Base-by-base conservation (phyloP, 2,329 filamentous ascomycete genomes). In the Scedosporium aurantiacum region DNA sequence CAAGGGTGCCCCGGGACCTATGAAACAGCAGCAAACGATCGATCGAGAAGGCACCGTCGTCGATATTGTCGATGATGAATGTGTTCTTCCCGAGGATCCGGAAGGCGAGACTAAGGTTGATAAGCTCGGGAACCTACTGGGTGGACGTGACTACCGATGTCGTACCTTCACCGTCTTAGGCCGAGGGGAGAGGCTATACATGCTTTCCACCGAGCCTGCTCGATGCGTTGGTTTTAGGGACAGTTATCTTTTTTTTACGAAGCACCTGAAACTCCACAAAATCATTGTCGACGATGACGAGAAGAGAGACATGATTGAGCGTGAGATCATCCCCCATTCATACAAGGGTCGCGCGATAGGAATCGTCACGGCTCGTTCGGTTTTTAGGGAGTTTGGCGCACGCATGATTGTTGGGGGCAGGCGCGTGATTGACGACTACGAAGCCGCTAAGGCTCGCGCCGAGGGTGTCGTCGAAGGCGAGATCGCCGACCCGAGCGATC, bases 291-390 rank as follows among this genome's bases (percentile, higher is more conserved):
- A 92, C 68, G 94, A 99, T 66, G 88, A 94, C n/a, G 93, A 96
- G 75, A 99, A 99, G 78, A 86, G 88, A 63, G 92, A 97, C 74
- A 83, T 99, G 78, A 99, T 99, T 70, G 91, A 95, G 67, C 86
- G 94, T 63, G 89, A 95, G 5, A 88, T 99, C 70, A 96, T 99
- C 65, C 94, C 94, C 1, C 94, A 97, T 77, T 96, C 91, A 28
- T 99, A 99, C 84, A 99, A 97, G 74, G 94, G 94, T 63, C 90
- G 94, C 60, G 91, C 93, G 4, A 99, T 99, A 72, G 94, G 94
- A 72, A 91, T 99, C 28, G 92, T 97, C 56, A 97, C 94, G 16
- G 94, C 94, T 57, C 87, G 94, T 55, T 97, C 94, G 1, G 94
- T 99, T 16, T 99, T 97, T 73, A 85, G 94, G 62, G 94, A 99